phyloP scores from a whole-genome alignment of 2,329 filamentous ascomycete genomes.

The Xylariaceae sp. region DNA sequence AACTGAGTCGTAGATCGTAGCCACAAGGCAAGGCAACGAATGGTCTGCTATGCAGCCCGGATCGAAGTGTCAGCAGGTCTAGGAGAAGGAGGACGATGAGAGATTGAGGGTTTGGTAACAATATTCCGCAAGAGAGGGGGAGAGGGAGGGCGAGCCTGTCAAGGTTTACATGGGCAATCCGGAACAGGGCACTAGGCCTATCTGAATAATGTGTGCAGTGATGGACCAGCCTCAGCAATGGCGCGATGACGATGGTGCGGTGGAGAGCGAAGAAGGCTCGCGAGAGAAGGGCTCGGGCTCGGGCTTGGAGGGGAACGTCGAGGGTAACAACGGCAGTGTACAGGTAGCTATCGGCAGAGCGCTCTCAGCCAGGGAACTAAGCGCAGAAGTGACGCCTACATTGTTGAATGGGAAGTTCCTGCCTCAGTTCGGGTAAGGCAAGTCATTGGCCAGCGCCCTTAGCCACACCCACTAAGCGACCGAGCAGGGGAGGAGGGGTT shows the following conservation, averaged over 20 bases:
- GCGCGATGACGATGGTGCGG: slow-evolving; percentile 9
- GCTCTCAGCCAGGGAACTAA: neutral
- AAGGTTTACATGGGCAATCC: neutral
- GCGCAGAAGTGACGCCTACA: neutral
- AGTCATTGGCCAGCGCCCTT: neutral
- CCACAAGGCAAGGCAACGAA: slow-evolving; percentile 5
- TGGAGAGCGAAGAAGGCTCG: neutral
- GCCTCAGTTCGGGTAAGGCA: neutral
- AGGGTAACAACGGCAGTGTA: too few species aligned
- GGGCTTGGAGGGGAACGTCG: neutral
- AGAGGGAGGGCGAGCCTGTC: slow-evolving; percentile 8
- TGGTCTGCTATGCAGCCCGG: slow-evolving; percentile 13
- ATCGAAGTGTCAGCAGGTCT: slow-evolving; percentile 11
- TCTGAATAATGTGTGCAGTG: neutral
- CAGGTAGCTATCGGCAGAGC: too few species aligned
- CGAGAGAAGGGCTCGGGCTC: neutral
- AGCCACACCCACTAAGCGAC: neutral
- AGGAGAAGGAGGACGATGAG: neutral
- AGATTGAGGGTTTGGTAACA: slow-evolving; percentile 8
- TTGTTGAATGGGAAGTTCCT: neutral
- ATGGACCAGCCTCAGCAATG: neutral
- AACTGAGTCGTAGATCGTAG: slow-evolving; percentile 1
- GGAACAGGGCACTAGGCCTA: neutral
- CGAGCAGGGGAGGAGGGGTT: slow-evolving; percentile 9
- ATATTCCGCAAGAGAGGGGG: slow-evolving; percentile 8